These are phyloP conservation scores for Candida maesae DNA, from an alignment of 805 yeast genomes.

Conservation along the genomic window DNA sequence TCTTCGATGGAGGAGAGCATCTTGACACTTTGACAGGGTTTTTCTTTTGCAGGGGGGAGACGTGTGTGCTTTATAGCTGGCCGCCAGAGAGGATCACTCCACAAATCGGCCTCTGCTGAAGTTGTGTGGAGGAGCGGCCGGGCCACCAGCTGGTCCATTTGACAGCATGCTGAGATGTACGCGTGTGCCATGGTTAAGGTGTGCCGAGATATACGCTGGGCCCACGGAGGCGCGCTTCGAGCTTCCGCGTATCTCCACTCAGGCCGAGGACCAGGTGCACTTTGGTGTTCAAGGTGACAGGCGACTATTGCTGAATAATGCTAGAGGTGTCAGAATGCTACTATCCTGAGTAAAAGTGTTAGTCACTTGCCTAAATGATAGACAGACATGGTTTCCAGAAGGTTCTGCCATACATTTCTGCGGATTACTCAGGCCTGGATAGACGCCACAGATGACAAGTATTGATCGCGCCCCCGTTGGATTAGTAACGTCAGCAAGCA, in stretches of 20 bases:
- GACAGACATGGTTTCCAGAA: too few species aligned
- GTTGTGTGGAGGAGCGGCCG: too few species aligned
- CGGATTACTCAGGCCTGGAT: background rate
- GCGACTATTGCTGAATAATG: too few species aligned
- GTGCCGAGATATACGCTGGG: slow-evolving; percentile 4
- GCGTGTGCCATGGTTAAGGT: background rate
- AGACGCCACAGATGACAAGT: background rate
- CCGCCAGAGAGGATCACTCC: slow-evolving; percentile 2
- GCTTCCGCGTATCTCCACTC: too few species aligned
- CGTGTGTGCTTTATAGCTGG: background rate
- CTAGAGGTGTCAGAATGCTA: too few species aligned
- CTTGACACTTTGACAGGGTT: background rate
- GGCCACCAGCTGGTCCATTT: too few species aligned
- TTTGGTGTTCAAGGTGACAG: too few species aligned
- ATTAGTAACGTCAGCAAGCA: background rate
- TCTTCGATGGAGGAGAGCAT: background rate
- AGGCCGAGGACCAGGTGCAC: too few species aligned
- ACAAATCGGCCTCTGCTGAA: too few species aligned
- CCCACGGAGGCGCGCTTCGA: background rate
- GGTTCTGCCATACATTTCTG: too few species aligned
- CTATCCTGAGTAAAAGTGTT: too few species aligned
- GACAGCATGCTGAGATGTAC: slow-evolving; percentile 8
- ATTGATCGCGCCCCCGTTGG: background rate
- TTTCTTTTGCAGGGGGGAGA: background rate
- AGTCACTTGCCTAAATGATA: too few species aligned